A percentile compares a stretch with the other conserved stretches of the same genome.
These are phyloP conservation scores for Cystobasidiaceae sp. DNA, from an alignment of 1,284 basidiomycete genomes.

Conservation along the genomic window DNA sequence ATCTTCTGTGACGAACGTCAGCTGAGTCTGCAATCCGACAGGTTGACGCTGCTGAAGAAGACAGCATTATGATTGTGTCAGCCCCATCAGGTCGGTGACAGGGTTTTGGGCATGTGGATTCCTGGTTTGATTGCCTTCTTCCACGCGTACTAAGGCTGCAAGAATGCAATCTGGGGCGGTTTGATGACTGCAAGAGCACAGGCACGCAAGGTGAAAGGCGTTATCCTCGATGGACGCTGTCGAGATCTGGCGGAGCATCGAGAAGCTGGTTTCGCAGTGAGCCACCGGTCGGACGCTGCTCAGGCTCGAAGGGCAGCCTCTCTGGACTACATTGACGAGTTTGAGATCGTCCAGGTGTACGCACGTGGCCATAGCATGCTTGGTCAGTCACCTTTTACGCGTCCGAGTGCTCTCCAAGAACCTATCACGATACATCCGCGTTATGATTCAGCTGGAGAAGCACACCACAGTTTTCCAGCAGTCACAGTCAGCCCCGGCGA, in stretches of 20 bases:
- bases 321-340: too few relatives aligned
- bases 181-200: conserved; percentile 81
- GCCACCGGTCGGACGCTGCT: conserved; percentile 7
- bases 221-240: conserved; percentile 72
- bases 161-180: conserved; percentile 86
- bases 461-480: conserved; percentile 47
- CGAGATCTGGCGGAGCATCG: conserved; percentile 75
- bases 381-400: conserved; percentile 81
- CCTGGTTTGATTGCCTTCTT: background rate
- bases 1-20: background rate
- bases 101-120: background rate
- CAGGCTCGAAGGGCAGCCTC: background rate
- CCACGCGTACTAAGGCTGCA: conserved; percentile 54
- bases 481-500: conserved; percentile 70
- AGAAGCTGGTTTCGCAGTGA: conserved; percentile 58
- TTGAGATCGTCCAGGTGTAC: conserved; percentile 61
- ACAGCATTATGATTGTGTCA: conserved; percentile 68
- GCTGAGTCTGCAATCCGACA: background rate
- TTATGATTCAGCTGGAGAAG: conserved; percentile 28
- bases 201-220: conserved; percentile 62
- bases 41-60: conserved; percentile 65
- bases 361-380: conserved; percentile 75
- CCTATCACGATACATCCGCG: conserved; percentile 61
- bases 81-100: conserved; percentile 61
- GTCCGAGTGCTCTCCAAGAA: conserved; percentile 70